phyloP scores from a whole-genome alignment of 1,284 basidiomycete species.

The Phenoliferia sp. region DNA sequence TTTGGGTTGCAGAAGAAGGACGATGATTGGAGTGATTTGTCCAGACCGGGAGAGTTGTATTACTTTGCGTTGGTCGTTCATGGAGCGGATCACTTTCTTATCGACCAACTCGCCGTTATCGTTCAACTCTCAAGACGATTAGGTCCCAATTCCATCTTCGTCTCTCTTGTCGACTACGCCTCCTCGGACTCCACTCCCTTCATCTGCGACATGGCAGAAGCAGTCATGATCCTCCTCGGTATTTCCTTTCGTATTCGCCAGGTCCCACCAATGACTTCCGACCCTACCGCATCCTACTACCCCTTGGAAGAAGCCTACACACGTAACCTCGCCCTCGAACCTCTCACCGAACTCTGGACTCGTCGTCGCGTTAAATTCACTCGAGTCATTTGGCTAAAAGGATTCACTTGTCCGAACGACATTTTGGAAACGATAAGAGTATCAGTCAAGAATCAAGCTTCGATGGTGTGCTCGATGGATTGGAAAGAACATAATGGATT shows the following conservation, averaged over 20 bases:
- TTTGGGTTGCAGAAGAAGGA: slow-evolving; percentile 79
- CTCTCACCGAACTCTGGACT: slow-evolving; percentile 72
- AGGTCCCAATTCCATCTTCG: slow-evolving; percentile 80
- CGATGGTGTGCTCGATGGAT: slow-evolving; percentile 97
- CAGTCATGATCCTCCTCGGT: slow-evolving; percentile 80
- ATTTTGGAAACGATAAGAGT: slow-evolving; percentile 89
- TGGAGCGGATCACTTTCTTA: slow-evolving; percentile 93
- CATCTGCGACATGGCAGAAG: slow-evolving; percentile 83
- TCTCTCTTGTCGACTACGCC: slow-evolving; percentile 91
- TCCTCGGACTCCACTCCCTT: slow-evolving; percentile 89
- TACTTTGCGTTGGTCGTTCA: slow-evolving; percentile 89
- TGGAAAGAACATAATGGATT: slow-evolving; percentile 95
- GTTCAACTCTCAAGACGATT: slow-evolving; percentile 85
- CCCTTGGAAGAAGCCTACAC: slow-evolving; percentile 88
- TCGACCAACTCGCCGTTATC: slow-evolving; percentile 92
- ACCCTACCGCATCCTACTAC: slow-evolving; percentile 81
- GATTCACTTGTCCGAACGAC: slow-evolving; percentile 94
- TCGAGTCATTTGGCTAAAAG: slow-evolving; percentile 90
- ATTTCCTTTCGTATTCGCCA: slow-evolving; percentile 83
- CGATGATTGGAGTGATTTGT: slow-evolving; percentile 79
- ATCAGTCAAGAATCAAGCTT: slow-evolving; percentile 78
- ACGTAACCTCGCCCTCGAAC: slow-evolving; percentile 83
- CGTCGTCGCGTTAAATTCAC: slow-evolving; percentile 75
- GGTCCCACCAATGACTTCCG: slow-evolving; percentile 79
- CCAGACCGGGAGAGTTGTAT: slow-evolving; percentile 74